These are phyloP conservation scores for Emergomyces pasteurianus DNA, from an alignment of 2,329 filamentous ascomycete species.

Conservation along the genomic window DNA sequence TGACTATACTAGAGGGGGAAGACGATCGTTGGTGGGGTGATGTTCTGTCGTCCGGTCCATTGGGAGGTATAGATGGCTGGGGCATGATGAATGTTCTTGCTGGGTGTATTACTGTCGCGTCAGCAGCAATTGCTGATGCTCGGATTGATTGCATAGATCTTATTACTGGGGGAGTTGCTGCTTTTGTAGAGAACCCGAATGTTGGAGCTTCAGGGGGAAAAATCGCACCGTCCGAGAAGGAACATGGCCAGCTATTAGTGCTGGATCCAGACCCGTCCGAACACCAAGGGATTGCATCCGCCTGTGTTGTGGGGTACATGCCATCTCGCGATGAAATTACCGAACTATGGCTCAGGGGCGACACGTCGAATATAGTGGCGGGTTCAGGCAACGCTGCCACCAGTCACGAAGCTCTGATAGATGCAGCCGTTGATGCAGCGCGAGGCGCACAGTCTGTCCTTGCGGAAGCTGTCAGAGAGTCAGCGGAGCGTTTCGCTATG, in stretches of 20 bases:
- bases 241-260: constrained; percentile 32
- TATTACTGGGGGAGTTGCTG: constrained; percentile 79
- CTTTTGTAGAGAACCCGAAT: constrained; percentile 43
- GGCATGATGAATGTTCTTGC: constrained; percentile 85
- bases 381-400: constrained; percentile 25
- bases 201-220: constrained; percentile 16
- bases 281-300: constrained; percentile 63
- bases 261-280: constrained; percentile 76
- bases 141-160: constrained; percentile 93
- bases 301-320: constrained; percentile 83
- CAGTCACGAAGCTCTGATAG: constrained; percentile 43
- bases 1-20: constrained; percentile 88
- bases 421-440: constrained; percentile 53
- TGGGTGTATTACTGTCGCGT: constrained; percentile 86
- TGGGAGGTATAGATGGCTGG: constrained; percentile 52
- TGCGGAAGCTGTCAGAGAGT: constrained; percentile 49
- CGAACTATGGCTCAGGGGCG: constrained; percentile 86
- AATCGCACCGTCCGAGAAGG: constrained; percentile 15
- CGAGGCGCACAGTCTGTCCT: constrained; percentile 48
- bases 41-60: constrained; percentile 34
- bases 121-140: constrained; percentile 84
- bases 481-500: constrained; percentile 31
- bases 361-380: constrained; percentile 30
- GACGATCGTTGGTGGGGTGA: constrained; percentile 61
- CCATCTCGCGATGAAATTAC: constrained; percentile 81